These are phyloP conservation scores for Sinapis alba DNA, from an alignment of 441 rosid species.

Conservation along the genomic window DNA sequence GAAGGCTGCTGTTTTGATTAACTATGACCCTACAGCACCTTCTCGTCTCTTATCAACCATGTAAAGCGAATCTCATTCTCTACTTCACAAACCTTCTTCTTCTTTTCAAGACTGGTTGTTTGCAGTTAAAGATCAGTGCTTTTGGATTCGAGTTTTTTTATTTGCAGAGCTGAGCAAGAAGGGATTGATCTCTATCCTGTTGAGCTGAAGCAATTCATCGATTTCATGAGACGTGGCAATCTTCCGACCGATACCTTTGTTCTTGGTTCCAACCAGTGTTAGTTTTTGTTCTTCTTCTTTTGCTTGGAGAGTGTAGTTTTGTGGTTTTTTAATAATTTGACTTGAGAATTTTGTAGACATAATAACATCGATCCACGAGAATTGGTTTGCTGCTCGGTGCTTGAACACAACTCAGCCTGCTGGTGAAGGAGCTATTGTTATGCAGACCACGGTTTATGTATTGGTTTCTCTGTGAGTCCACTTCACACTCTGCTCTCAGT, in stretches of 20 bases:
- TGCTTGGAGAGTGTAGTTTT: constrained; percentile 4
- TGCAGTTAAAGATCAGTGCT: constrained; percentile 5
- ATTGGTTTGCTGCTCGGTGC: constrained; percentile 85
- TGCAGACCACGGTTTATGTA: constrained; percentile 67
- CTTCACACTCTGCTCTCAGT: background rate
- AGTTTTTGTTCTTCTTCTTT: background rate
- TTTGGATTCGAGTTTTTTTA: background rate
- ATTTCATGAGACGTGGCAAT: constrained; percentile 66
- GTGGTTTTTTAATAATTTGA: constrained; percentile 4
- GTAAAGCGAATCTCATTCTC: constrained; percentile 43
- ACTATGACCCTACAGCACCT: constrained; percentile 73
- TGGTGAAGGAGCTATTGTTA: constrained; percentile 84
- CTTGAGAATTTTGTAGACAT: constrained; percentile 48
- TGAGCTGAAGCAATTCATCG: constrained; percentile 60
- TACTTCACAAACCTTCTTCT: too few relatives aligned
- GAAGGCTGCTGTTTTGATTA: constrained; percentile 73
- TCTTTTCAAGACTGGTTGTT: background rate
- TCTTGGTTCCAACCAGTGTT: constrained; percentile 77
- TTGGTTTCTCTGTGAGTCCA: constrained; percentile 73
- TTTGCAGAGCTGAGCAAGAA: constrained; percentile 71
- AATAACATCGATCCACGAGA: constrained; percentile 76
- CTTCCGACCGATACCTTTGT: constrained; percentile 66
- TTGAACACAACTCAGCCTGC: constrained; percentile 59
- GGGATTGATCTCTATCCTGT: constrained; percentile 67
- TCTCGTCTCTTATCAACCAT: constrained; percentile 83